Base-by-base conservation (phyloP, 129 eudicot genomes). In the Arctium lappa region DNA sequence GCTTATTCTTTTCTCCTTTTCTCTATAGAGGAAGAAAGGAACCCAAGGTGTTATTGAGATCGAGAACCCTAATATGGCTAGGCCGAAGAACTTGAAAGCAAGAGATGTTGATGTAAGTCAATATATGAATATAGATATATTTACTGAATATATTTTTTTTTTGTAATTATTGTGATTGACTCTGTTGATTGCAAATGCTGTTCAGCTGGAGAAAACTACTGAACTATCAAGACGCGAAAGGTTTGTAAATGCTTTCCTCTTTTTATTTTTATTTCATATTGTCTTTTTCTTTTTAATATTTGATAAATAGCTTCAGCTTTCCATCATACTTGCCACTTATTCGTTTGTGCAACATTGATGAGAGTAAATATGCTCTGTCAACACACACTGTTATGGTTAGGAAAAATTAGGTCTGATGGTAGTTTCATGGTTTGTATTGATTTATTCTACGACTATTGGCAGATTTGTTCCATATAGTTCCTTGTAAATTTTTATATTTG, bases 191-290 rank as follows among this genome's bases (percentile, higher is more conserved):
- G 48, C 30, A 44, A 3, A 56, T 83, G 53, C 12, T 80, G 31
- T 85, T 77, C 97, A 95, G 99, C 53, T 92, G 39, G 98, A 95
- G 71, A 95, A 91, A 88, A 91, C 98, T 62, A 87, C 94, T 81
- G 98, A 95, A 79, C 93, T 95, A 73, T 91, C 98, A 79, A 88
- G 99, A 78, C 99, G 97, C 77, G 99, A 95, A 83, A 92, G 99
- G 99, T 95, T 40, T 74, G 91, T 81, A 16, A 11, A 39, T 38
- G n/a, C 48, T 76, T 86, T 76, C 8, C 11, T 7, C 46, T 50
- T 32, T 38, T 27, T 4, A 2, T 34, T 60, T 1, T 16, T 75
- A 66, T 29, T 73, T 2, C 12, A 22, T 22, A 22, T 22, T 22
- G 27, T 22, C 27, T 22, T 22, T 22, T 40, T 27, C 38, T 74